Percentiles rank a stretch among this genome's conserved stretches.
These are phyloP conservation scores for Ustulina deusta DNA, from an alignment of 2,329 filamentous ascomycete genomes.

Conservation along the genomic window DNA sequence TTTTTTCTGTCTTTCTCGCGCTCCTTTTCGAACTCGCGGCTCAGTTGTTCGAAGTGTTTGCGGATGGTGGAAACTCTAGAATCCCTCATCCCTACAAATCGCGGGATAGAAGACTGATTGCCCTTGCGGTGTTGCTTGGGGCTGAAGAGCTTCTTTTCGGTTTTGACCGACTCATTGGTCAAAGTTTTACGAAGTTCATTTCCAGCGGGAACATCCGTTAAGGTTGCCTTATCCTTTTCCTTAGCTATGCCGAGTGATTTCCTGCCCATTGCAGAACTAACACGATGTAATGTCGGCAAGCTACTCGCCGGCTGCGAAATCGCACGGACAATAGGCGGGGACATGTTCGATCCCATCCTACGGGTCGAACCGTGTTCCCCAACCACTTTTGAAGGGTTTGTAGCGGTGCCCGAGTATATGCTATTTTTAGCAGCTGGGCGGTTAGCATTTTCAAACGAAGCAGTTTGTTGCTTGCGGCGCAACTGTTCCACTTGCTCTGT, in stretches of 20 bases:
- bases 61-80: slow-evolving; percentile 91
- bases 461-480: slow-evolving; percentile 61
- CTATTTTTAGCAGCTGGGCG: slow-evolving; percentile 42
- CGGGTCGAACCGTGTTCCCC: slow-evolving; percentile 57
- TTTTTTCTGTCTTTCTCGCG: slow-evolving; percentile 86
- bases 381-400: slow-evolving; percentile 41
- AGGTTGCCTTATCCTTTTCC: slow-evolving; percentile 46
- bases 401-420: slow-evolving; percentile 30
- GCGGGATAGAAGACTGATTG: slow-evolving; percentile 83
- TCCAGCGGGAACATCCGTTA: slow-evolving; percentile 46
- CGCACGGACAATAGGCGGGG: slow-evolving; percentile 66
- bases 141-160: slow-evolving; percentile 76
- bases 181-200: slow-evolving; percentile 51
- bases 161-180: slow-evolving; percentile 59
- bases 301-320: slow-evolving; percentile 62
- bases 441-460: slow-evolving; percentile 49
- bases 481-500: slow-evolving; percentile 56
- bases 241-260: slow-evolving; percentile 51
- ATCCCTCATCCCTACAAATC: slow-evolving; percentile 81
- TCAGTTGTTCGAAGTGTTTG: slow-evolving; percentile 96
- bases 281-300: slow-evolving; percentile 58
- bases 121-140: slow-evolving; percentile 75
- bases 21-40: slow-evolving; percentile 96
- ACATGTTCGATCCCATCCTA: slow-evolving; percentile 59
- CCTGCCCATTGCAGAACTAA: slow-evolving; percentile 60